Conservation (phyloP, 148 eudicot species). For the Dysphania ambrosioides region DNA sequence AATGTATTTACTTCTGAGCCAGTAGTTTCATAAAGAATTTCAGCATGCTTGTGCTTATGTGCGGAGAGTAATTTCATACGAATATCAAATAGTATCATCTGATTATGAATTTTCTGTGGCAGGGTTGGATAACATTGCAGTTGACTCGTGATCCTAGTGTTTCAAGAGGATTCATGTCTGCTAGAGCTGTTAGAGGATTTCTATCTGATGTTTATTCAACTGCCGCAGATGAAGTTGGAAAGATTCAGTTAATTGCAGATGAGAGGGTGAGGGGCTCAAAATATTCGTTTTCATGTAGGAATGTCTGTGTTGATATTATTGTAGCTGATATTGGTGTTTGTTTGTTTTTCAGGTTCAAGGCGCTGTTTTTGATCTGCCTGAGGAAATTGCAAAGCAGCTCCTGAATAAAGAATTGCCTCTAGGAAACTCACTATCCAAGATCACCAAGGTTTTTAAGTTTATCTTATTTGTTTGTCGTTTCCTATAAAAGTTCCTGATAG, state of each 20-base stretch:
- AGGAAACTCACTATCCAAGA: slow-evolving; percentile 75
- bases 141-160: slow-evolving; percentile 58
- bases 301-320: neutral
- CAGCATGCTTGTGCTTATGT: neutral
- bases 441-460: slow-evolving; percentile 56
- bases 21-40: neutral
- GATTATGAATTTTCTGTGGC: slow-evolving; percentile 25
- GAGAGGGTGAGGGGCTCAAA: slow-evolving; percentile 43
- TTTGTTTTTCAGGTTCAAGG: slow-evolving; percentile 63
- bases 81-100: neutral
- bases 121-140: slow-evolving; percentile 94
- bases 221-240: slow-evolving; percentile 94
- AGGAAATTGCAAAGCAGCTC: slow-evolving; percentile 83
- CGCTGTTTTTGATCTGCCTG: slow-evolving; percentile 98
- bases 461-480: neutral
- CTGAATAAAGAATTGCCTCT: slow-evolving; percentile 68
- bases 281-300: neutral
- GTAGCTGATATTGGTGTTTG: slow-evolving; percentile 13
- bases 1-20: neutral
- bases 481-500: neutral
- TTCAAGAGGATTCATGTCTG: slow-evolving; percentile 73
- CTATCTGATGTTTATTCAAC: slow-evolving; percentile 72
- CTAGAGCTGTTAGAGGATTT: slow-evolving; percentile 91
- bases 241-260: slow-evolving; percentile 85
- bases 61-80: too few species aligned